Conservation (phyloP, 148 eudicot species). For the Dysphania ambrosioides region DNA sequence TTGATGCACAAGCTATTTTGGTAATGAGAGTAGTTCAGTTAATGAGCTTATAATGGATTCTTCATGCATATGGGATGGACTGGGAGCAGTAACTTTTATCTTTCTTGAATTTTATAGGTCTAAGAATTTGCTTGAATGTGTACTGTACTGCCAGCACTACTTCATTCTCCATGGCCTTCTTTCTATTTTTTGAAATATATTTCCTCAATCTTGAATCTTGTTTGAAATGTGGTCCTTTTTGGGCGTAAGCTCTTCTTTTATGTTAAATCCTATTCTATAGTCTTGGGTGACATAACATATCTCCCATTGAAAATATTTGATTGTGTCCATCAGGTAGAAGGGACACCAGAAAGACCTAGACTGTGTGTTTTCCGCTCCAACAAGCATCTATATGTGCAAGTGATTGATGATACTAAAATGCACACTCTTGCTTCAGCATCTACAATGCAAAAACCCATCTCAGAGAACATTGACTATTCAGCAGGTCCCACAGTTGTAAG, state of each 20-base stretch:
- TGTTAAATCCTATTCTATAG: neutral
- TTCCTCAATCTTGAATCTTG: neutral
- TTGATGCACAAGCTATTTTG: neutral
- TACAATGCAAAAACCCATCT: conserved; percentile 79
- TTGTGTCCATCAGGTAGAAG: conserved; percentile 72
- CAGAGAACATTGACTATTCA: conserved; percentile 62
- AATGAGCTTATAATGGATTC: neutral
- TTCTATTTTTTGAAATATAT: no score
- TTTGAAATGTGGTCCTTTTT: neutral
- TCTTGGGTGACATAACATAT: neutral
- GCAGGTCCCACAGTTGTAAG: conserved; percentile 88
- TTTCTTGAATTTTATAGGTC: neutral
- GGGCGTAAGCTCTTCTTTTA: neutral
- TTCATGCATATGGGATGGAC: neutral
- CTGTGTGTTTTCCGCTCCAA: conserved; percentile 87
- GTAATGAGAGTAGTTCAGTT: neutral
- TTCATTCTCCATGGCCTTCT: no score
- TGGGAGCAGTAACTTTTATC: neutral
- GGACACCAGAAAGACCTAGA: conserved; percentile 93
- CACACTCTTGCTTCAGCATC: conserved; percentile 97
- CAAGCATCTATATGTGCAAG: conserved; percentile 90
- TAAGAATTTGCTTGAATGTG: neutral
- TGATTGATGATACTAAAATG: conserved; percentile 91
- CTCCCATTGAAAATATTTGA: neutral
- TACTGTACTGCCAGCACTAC: neutral